Percentiles rank a stretch among this genome's conserved stretches.
Evolutionary conservation across 371 early-diverging fungal genomes (phyloP).

Genomic region (Synchytrium microbalum): DNA sequence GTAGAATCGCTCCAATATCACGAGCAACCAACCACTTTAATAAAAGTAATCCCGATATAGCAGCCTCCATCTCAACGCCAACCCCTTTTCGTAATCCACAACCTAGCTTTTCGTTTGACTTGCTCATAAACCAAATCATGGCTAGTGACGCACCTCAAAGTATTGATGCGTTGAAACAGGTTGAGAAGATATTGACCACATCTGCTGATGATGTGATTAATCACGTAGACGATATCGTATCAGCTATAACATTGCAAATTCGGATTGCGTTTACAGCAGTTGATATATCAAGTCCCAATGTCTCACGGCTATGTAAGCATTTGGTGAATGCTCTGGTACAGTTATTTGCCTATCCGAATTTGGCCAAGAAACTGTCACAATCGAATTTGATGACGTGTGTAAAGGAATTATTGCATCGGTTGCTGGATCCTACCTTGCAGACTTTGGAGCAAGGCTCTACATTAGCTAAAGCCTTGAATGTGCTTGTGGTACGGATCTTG

Average conservation of each 20-base stretch:
- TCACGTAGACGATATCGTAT: constrained; percentile 59
- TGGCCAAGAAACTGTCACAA: constrained; percentile 39
- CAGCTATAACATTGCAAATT: constrained; percentile 70
- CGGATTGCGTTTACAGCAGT: constrained; percentile 63
- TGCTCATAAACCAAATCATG: constrained; percentile 66
- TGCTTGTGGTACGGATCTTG: constrained; percentile 77
- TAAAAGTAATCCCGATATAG: no score
- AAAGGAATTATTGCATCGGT: constrained; percentile 63
- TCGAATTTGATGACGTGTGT: constrained; percentile 58
- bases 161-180: constrained; percentile 71
- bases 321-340: constrained; percentile 68
- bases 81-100: constrained; percentile 3
- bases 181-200: constrained; percentile 57
- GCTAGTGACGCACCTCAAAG: constrained; percentile 59
- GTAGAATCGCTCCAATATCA: background rate
- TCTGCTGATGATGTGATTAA: constrained; percentile 46
- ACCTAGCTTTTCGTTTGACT: constrained; percentile 41
- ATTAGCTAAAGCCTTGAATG: constrained; percentile 71
- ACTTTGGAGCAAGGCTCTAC: constrained; percentile 54
- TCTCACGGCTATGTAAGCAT: constrained; percentile 58
- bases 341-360: constrained; percentile 57
- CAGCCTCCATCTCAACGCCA: no score
- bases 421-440: constrained; percentile 68
- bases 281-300: constrained; percentile 35
- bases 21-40: no score